Evolutionary conservation across 148 eudicot species (phyloP).

Genomic region (Nepenthes mirabilis): DNA sequence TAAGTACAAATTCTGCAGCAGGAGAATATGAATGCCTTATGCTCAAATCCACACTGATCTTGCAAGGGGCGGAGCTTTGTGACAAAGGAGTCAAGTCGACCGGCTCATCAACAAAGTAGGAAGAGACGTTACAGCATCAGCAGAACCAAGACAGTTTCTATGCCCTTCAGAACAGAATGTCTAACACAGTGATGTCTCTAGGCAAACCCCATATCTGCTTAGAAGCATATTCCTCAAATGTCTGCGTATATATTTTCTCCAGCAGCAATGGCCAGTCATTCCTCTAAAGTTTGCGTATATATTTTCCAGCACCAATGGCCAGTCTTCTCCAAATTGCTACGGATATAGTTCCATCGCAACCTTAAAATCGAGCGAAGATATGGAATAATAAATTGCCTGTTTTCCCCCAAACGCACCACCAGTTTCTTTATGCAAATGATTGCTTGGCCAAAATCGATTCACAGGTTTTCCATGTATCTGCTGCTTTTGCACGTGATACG

Average conservation of each 20-base stretch:
- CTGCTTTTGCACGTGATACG: slow-evolving; percentile 19
- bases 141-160: slow-evolving; percentile 4
- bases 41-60: slow-evolving; percentile 19
- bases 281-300: slow-evolving; percentile 47
- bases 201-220: slow-evolving; percentile 4
- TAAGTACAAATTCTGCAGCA: slow-evolving; percentile 16
- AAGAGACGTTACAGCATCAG: not conserved
- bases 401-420: slow-evolving; percentile 21
- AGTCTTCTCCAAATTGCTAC: slow-evolving; percentile 52
- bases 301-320: slow-evolving; percentile 55
- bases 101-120: slow-evolving; percentile 6
- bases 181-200: slow-evolving; percentile 9
- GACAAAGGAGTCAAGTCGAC: slow-evolving; percentile 12
- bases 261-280: slow-evolving; percentile 49
- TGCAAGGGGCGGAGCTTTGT: slow-evolving; percentile 15
- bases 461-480: slow-evolving; percentile 22
- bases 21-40: slow-evolving; percentile 11
- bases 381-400: slow-evolving; percentile 13
- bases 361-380: slow-evolving; percentile 51
- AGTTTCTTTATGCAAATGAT: slow-evolving; percentile 24
- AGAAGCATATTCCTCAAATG: slow-evolving; percentile 31
- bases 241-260: slow-evolving; percentile 36
- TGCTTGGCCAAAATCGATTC: slow-evolving; percentile 30
- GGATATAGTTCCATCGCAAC: slow-evolving; percentile 57
- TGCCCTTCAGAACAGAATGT: slow-evolving; percentile 17